These are phyloP conservation scores for Cephalotrichum gorgonifer DNA, from an alignment of 2,329 filamentous ascomycete genomes.

Conservation along the genomic window DNA sequence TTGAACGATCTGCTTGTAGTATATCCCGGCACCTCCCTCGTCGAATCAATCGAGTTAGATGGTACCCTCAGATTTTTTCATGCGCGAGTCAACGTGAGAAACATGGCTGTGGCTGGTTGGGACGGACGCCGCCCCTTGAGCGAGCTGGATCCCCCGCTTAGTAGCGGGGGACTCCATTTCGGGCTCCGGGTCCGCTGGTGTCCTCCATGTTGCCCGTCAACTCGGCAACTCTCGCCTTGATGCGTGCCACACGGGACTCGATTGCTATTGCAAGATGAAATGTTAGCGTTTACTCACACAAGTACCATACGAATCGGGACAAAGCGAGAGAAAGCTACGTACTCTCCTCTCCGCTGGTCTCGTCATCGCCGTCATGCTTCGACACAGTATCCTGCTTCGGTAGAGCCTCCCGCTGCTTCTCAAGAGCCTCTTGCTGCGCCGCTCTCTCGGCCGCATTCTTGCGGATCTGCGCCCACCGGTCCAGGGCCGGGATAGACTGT, in stretches of 20 bases:
- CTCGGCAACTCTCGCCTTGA: constrained; percentile 94
- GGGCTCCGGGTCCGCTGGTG: constrained; percentile 24
- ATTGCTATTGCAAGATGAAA: constrained; percentile 54
- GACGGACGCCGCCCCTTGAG: no score
- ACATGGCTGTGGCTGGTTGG: no score
- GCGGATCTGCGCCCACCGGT: constrained; percentile 92
- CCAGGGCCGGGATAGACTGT: constrained; percentile 30
- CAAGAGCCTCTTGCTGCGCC: constrained; percentile 49
- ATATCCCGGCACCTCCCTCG: background rate
- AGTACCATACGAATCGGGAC: background rate
- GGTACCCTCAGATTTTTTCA: background rate
- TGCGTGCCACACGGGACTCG: constrained; percentile 89
- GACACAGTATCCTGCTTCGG: background rate
- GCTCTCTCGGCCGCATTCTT: constrained; percentile 86
- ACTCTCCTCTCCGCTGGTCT: constrained; percentile 95
- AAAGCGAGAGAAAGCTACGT: constrained; percentile 29
- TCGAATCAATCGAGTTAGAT: background rate
- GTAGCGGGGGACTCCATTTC: constrained; percentile 1
- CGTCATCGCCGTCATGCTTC: constrained; percentile 55
- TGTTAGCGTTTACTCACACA: background rate
- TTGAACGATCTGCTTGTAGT: background rate
- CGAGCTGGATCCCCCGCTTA: no score
- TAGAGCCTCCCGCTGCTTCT: constrained; percentile 49
- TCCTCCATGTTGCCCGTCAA: constrained; percentile 77
- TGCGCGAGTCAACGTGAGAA: no score